Conservation (phyloP, 768 basidiomycete species). For the Termitomyces sp. region DNA sequence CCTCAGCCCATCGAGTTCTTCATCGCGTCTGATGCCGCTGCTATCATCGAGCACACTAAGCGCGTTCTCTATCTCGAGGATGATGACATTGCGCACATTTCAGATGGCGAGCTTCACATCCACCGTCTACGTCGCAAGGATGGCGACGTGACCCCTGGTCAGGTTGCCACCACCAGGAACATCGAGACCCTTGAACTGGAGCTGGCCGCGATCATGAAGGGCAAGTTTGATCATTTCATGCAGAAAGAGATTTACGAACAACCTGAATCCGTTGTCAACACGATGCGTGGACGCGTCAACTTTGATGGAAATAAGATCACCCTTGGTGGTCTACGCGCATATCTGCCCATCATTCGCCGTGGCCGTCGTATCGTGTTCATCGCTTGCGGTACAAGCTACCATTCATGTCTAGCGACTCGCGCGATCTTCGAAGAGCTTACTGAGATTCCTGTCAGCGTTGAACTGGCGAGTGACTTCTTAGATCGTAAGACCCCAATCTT, state of each 20-base stretch:
- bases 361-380: conserved; percentile 93
- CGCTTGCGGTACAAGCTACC: conserved; percentile 98
- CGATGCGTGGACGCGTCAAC: conserved; percentile 99
- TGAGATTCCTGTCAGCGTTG: conserved; percentile 96
- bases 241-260: conserved; percentile 99
- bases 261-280: conserved; percentile 99
- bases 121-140: conserved; percentile 93
- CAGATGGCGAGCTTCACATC: conserved; percentile 96
- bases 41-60: conserved; percentile 98
- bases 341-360: conserved; percentile 93
- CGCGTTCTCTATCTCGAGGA: conserved; percentile 98
- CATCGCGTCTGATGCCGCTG: conserved; percentile 95
- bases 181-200: conserved; percentile 99
- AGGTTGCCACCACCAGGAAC: conserved; percentile 73
- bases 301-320: conserved; percentile 91
- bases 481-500: conserved; percentile 99
- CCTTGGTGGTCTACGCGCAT: conserved; percentile 91
- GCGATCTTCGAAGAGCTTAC: conserved; percentile 99
- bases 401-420: conserved; percentile 93
- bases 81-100: conserved; percentile 97
- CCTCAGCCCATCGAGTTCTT: conserved; percentile 99
- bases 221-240: conserved; percentile 99
- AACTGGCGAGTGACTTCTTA: conserved; percentile 96
- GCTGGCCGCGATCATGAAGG: conserved; percentile 99
- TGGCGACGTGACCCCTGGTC: conserved; percentile 52